These are phyloP conservation scores for Sugiyamaella japonica DNA, from an alignment of 1,139 yeast genomes.

Conservation along the genomic window DNA sequence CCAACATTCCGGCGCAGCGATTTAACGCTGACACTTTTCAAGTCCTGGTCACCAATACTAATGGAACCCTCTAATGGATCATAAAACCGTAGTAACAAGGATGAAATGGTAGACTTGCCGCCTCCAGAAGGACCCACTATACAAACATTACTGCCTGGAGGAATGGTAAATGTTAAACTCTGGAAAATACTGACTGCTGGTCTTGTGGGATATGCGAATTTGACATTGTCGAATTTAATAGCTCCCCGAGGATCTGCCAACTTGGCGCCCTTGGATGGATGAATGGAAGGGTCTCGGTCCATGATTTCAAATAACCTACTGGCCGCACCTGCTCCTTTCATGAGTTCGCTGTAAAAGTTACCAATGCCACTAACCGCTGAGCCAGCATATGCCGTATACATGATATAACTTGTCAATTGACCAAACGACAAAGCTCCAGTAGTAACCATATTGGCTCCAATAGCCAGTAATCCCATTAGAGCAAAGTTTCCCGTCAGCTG, in stretches of 20 bases:
- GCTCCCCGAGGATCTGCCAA: slow-evolving; percentile 47
- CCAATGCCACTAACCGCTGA: slow-evolving; percentile 87
- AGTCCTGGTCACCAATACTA: slow-evolving; percentile 66
- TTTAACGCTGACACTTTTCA: slow-evolving; percentile 68
- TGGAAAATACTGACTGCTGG: slow-evolving; percentile 70
- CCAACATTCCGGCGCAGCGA: slow-evolving; percentile 73
- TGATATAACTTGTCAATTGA: slow-evolving; percentile 86
- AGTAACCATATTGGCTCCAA: slow-evolving; percentile 79
- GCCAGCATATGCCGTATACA: slow-evolving; percentile 93
- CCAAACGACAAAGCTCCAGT: slow-evolving; percentile 76
- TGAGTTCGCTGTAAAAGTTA: slow-evolving; percentile 84
- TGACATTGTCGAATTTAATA: slow-evolving; percentile 64
- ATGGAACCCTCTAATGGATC: slow-evolving; percentile 71
- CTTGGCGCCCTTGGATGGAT: slow-evolving; percentile 59
- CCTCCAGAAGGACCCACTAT: slow-evolving; percentile 96
- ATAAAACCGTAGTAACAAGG: slow-evolving; percentile 75
- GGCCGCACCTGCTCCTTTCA: slow-evolving; percentile 98
- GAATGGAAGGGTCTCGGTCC: slow-evolving; percentile 70
- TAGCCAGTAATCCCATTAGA: slow-evolving; percentile 68
- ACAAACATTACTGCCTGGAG: slow-evolving; percentile 85
- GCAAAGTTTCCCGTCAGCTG: slow-evolving; percentile 81
- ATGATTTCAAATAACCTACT: slow-evolving; percentile 85
- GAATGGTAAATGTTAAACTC: slow-evolving; percentile 62
- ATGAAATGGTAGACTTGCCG: slow-evolving; percentile 89
- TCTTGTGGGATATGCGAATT: slow-evolving; percentile 85